phyloP scores from a whole-genome alignment of 495 filamentous ascomycete genomes.

The Penicillium cosmopolitanum region DNA sequence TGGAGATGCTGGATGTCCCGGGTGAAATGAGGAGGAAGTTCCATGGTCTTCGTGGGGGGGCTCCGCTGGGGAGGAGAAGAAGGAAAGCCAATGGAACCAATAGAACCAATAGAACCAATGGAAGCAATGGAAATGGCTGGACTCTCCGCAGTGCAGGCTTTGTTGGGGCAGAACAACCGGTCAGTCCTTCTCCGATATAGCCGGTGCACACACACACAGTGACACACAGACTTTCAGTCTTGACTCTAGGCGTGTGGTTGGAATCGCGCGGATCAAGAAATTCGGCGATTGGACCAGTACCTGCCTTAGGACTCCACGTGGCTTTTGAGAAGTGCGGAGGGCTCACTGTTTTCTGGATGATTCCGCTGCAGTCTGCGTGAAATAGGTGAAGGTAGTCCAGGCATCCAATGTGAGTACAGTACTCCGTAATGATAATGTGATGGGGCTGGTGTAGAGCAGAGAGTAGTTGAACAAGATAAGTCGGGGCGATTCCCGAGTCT shows the following conservation, averaged over 20 bases:
- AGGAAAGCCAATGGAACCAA: neutral
- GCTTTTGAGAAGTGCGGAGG: slow-evolving; percentile 12
- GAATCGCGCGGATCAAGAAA: slow-evolving; percentile 11
- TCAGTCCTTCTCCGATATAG: slow-evolving; percentile 15
- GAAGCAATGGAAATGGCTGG: no score
- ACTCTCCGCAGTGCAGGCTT: no score
- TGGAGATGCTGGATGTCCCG: neutral
- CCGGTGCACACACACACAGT: slow-evolving; percentile 6
- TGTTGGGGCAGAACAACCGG: neutral
- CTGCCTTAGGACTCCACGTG: slow-evolving; percentile 34
- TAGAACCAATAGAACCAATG: neutral
- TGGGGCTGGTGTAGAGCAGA: neutral
- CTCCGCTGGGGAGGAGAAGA: slow-evolving; percentile 15
- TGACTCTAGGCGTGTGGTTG: neutral
- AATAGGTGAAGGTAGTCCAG: neutral
- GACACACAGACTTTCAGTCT: no score
- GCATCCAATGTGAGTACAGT: slow-evolving; percentile 4
- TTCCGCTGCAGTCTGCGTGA: slow-evolving; percentile 15
- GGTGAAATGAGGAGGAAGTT: slow-evolving; percentile 9
- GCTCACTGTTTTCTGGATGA: slow-evolving; percentile 25
- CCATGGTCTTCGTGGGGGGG: slow-evolving; percentile 18
- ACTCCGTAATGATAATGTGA: no score
- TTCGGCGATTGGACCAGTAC: slow-evolving; percentile 35
- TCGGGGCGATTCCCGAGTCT: slow-evolving; percentile 10
- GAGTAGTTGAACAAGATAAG: slow-evolving; percentile 3